phyloP scores from a whole-genome alignment of 2,329 filamentous ascomycete genomes.

The Ophiostoma sp. region DNA sequence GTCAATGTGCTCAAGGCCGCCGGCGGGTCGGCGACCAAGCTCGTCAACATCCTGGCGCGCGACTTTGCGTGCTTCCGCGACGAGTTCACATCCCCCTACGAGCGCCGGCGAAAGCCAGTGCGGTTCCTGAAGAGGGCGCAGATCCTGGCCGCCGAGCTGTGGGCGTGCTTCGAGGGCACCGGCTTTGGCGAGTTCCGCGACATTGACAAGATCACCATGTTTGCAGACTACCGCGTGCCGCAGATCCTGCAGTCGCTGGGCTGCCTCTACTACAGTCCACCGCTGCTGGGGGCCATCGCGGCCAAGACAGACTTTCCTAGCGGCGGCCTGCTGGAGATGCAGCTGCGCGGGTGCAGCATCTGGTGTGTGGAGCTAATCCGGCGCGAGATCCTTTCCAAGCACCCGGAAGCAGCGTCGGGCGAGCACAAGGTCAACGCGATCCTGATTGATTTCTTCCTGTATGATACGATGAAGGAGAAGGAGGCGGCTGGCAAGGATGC shows the following conservation, averaged over 20 bases:
- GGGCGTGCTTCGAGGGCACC: conserved; percentile 87
- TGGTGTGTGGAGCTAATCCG: conserved; percentile 91
- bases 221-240: conserved; percentile 94
- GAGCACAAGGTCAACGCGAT: conserved; percentile 67
- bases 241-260: conserved; percentile 83
- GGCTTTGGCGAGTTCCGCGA: conserved; percentile 77
- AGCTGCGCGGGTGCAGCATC: conserved; percentile 85
- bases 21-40: conserved; percentile 69
- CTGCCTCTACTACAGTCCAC: conserved; percentile 78
- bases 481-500: conserved; percentile 58
- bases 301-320: conserved; percentile 60
- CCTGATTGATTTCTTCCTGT: conserved; percentile 94
- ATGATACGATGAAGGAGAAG: conserved; percentile 85
- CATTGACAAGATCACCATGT: conserved; percentile 96
- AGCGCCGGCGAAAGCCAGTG: conserved; percentile 57
- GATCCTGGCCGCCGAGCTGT: conserved; percentile 91
- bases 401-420: conserved; percentile 55
- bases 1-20: conserved; percentile 67
- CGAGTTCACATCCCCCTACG: conserved; percentile 55
- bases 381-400: conserved; percentile 67
- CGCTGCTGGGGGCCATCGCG: conserved; percentile 65
- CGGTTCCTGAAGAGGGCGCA: conserved; percentile 90
- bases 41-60: conserved; percentile 79
- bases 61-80: conserved; percentile 86
- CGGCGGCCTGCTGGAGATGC: conserved; percentile 75